Evolutionary conservation across 345 rosid species (phyloP).

Genomic region (Pistacia atlantica): DNA sequence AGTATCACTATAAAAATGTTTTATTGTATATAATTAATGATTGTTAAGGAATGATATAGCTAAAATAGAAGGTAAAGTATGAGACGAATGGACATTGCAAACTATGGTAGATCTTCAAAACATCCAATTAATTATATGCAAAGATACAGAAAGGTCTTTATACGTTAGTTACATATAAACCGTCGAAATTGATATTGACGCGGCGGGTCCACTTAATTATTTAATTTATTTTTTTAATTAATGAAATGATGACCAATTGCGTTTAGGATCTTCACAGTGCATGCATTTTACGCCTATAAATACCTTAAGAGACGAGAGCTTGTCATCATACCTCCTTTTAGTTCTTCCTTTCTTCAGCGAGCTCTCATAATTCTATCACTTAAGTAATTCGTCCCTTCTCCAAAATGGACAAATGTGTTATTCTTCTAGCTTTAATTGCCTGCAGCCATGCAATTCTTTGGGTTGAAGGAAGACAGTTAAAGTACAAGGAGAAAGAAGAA

Average conservation of each 20-base stretch:
- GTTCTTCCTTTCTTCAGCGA: background rate
- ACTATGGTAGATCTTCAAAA: constrained; percentile 6
- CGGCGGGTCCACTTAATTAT: constrained; percentile 5
- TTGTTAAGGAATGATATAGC: background rate
- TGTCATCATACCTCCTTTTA: constrained; percentile 6
- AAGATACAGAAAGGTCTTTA: background rate
- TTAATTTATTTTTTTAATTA: background rate
- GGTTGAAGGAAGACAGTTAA: constrained; percentile 38
- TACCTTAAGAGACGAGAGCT: constrained; percentile 4
- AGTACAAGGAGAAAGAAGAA: constrained; percentile 16
- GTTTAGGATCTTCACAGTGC: constrained; percentile 1
- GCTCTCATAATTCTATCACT: background rate
- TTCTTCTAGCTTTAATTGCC: constrained; percentile 30
- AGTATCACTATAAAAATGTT: too few relatives aligned
- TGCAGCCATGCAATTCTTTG: constrained; percentile 25
- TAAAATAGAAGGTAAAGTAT: background rate
- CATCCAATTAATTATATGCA: background rate
- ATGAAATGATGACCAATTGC: constrained; percentile 11
- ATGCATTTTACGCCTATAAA: constrained; percentile 22
- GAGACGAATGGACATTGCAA: background rate
- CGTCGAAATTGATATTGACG: constrained; percentile 8
- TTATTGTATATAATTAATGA: background rate
- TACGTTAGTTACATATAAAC: background rate
- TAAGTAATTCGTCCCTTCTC: background rate
- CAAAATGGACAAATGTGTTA: constrained; percentile 26